Base-by-base conservation (phyloP, 2,329 filamentous ascomycete genomes). In the Stachybotrys chlorohalonatus region DNA sequence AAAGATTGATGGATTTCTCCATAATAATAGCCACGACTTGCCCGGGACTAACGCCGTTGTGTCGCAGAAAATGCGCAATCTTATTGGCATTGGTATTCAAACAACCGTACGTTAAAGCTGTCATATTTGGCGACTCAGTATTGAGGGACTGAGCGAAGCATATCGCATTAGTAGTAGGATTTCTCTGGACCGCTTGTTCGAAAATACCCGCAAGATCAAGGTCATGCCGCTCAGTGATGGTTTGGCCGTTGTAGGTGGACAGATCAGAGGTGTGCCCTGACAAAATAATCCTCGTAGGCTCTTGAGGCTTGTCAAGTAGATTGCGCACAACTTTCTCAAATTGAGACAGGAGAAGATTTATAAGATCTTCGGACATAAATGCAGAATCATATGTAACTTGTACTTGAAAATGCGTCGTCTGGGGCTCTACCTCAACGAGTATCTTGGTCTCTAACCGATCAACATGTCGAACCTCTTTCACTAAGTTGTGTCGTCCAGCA, bases 361-460 rank as follows among this genome's bases (percentile, higher is more conserved):
- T 74, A 54, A 91, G 82, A 0, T 70, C 63, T 9, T 71, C 57
- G 0, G 85, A 76, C 13, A 94, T 73, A 0, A 62, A 57, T 11
- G 73, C 69, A 1, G 70, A 63, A 36, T 78, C 78, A 58, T 74
- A 78, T 0, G 81, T 83, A 16, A 75, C 63, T 16, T 75, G 73
- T 31, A 78, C 71, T 1, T 55, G 52, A 56, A 74, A 81, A 3
- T 58, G 57, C 11, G 75, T 68, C 0, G 66, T 63, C 2, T 60
- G 66, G 0, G 91, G 90, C 66, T 91, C 86, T 11, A 94, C 74
- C 64, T 96, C 91, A 7, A 95, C 66, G 2, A 92, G 78, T 1
- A 95, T 65, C 54, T 82, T 84, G 47, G 89, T 91, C 64, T 95
- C 91, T 7, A 94, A 73, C 24, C 82, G 81, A 64, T 96, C 92